These are phyloP conservation scores for Tulasnella sp. DNA, from an alignment of 768 basidiomycete genomes.

Conservation along the genomic window DNA sequence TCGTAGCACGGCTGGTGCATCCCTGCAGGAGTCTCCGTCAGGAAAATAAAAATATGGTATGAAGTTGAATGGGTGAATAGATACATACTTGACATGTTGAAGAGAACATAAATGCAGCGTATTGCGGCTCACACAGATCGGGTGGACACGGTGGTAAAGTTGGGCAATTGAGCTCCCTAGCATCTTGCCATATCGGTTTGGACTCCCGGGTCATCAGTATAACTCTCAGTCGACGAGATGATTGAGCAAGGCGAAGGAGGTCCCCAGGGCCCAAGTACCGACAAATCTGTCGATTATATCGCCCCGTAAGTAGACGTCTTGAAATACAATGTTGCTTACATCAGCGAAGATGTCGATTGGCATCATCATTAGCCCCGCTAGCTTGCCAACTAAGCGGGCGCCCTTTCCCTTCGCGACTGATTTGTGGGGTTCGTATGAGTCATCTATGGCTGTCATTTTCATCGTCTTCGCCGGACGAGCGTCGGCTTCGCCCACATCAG, in stretches of 20 bases:
- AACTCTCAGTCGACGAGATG: not conserved
- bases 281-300: no score
- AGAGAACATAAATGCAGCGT: not conserved
- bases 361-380: not conserved
- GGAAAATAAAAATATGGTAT: no score
- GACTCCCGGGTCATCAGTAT: not conserved
- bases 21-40: no score
- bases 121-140: not conserved
- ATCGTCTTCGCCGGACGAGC: no score
- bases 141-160: not conserved
- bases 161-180: not conserved
- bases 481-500: no score
- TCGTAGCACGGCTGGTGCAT: no score
- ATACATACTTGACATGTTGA: not conserved
- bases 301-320: no score
- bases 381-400: not conserved
- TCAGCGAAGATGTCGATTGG: not conserved
- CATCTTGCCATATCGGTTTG: not conserved
- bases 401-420: not conserved
- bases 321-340: not conserved
- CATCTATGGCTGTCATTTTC: no score
- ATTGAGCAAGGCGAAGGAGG: not conserved
- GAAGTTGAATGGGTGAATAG: no score
- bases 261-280: not conserved
- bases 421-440: no score